Conservation (phyloP, 208 protist species). For the Leishmania amazonensis region DNA sequence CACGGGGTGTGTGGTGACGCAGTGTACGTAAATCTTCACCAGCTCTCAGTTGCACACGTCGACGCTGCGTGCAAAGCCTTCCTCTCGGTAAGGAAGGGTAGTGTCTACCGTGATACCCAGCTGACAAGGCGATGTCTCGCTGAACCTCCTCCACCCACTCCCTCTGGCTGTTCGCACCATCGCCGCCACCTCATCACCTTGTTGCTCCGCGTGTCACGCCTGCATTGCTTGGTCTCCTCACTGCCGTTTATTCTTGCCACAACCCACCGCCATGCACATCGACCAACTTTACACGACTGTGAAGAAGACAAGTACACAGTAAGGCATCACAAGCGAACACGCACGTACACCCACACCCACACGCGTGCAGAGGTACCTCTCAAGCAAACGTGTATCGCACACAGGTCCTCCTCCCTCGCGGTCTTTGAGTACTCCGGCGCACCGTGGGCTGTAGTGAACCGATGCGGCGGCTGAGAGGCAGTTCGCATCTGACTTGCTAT, state of each 20-base stretch:
- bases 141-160: neutral
- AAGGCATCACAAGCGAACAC: too few relatives aligned
- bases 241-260: neutral
- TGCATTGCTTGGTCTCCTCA: neutral
- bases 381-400: neutral
- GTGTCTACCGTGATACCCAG: neutral
- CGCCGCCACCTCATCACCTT: neutral
- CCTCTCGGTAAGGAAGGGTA: neutral
- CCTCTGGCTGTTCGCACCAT: neutral
- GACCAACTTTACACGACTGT: neutral
- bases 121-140: neutral
- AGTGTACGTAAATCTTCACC: neutral
- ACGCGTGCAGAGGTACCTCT: neutral
- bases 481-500: neutral
- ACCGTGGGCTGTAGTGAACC: neutral
- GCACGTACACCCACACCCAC: neutral
- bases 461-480: neutral
- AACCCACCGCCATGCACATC: neutral
- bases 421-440: neutral
- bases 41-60: neutral
- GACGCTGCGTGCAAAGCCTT: neutral
- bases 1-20: too few relatives aligned
- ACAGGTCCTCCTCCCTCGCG: neutral
- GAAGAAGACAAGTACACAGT: neutral
- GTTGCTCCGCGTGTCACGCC: neutral